Percentiles rank a stretch among this genome's conserved stretches.
phyloP scores from a whole-genome alignment of 192 early-diverging fungal genomes.

The Spizellomyces sp. region DNA sequence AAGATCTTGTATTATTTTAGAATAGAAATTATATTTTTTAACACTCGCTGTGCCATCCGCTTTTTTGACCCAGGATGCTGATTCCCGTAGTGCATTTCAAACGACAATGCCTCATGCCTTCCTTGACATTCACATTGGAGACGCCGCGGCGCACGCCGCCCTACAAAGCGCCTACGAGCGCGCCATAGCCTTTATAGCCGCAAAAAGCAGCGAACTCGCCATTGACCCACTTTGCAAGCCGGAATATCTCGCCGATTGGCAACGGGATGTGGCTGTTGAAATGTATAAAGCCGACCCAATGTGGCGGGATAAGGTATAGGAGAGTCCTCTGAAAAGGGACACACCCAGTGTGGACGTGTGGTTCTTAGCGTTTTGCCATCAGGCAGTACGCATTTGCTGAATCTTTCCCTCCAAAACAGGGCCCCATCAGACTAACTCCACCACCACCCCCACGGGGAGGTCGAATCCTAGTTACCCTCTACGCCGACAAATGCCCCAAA shows the following conservation, averaged over 20 bases:
- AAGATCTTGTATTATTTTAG: too few relatives aligned
- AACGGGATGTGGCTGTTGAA: constrained; percentile 23
- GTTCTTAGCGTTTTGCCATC: neutral
- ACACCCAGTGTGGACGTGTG: neutral
- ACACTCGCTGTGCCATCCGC: too few relatives aligned
- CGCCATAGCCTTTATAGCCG: constrained; percentile 1
- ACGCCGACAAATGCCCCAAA: constrained; percentile 69
- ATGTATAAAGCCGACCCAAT: constrained; percentile 9
- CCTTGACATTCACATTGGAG: constrained; percentile 27
- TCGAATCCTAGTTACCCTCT: constrained; percentile 65
- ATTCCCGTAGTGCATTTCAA: too few relatives aligned
- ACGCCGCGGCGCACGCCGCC: constrained; percentile 9
- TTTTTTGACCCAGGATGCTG: too few relatives aligned
- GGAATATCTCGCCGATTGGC: constrained; percentile 14
- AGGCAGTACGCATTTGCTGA: neutral
- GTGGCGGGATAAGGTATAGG: constrained; percentile 3
- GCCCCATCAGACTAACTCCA: constrained; percentile 13
- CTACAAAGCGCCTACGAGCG: constrained; percentile 7
- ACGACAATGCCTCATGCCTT: constrained; percentile 2
- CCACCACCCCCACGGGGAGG: constrained; percentile 54
- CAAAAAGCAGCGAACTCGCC: constrained; percentile 7
- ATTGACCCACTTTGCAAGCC: neutral
- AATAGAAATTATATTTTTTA: too few relatives aligned
- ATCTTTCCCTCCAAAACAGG: constrained; percentile 10
- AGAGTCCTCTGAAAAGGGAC: neutral